Evolutionary conservation across 1,284 basidiomycete genomes (phyloP), one percentile per base, ranked within the genome.

Genomic region (Ceratobasidium theobromae): DNA sequence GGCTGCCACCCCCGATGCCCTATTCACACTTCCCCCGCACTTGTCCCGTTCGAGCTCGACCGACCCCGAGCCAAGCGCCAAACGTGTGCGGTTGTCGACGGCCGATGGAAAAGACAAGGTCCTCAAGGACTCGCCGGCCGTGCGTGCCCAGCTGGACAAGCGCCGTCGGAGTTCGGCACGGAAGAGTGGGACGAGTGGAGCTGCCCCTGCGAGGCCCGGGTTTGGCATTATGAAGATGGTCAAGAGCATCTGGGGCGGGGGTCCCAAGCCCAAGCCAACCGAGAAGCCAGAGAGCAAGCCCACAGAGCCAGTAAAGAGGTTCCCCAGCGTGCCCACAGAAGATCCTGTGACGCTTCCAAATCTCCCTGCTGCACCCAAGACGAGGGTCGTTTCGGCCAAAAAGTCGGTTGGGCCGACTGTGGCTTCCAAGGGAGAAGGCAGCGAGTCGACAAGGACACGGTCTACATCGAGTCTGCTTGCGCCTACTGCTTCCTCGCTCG

Each of bases 401-500:
- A 11, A 45, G 43, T 9, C 43, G 43, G 43, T 65, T 21, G 62
- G 62, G 41, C 9, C 43, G 9, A 21, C 9, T n/a, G 18, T 53
- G 8, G 62, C 41, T 18, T 51, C 62, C 27, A 65, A 45, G 21
- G 51, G 40, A 18, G 40, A 38, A 8, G 32, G 28, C 27, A 9
- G 8, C 6, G 27, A 28, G 49, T 33, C 49, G 30, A 16, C 3
- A 21, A 45, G 48, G 5, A 40, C 58, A 2, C 14, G 62, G n/a
- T 23, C 57, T 25, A 28, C 76, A 0, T 89, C 87, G 1, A 82
- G 86, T 23, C 77, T 91, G 14, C 76, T 85, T 57, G 86, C 87
- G 0, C 88, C 88, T 0, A 91, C 89, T 0, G 88, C 86, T 1
- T 88, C 88, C 70, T 91, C 89, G 0, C 77, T 91, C 27, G 89